Percentiles rank a stretch among this genome's conserved stretches.
These are phyloP conservation scores for Calocybe cyanea DNA, from an alignment of 768 basidiomycete genomes.

Conservation along the genomic window DNA sequence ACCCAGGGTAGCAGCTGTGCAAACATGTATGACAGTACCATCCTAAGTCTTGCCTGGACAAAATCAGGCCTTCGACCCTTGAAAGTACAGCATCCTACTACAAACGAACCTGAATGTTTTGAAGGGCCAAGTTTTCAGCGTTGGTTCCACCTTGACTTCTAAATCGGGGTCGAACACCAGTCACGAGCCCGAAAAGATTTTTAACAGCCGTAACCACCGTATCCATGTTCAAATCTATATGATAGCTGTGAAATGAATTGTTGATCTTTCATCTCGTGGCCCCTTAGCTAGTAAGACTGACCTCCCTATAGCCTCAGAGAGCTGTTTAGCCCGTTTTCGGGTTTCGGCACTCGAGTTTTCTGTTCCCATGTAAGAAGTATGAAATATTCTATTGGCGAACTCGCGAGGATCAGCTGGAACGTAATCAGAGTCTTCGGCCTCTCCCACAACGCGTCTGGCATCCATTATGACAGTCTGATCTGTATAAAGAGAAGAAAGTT, in stretches of 20 bases:
- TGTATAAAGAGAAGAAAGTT: background rate
- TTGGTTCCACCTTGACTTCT: constrained; percentile 80
- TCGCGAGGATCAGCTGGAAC: constrained; percentile 85
- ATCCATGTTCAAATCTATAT: constrained; percentile 96
- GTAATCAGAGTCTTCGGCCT: constrained; percentile 77
- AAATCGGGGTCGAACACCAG: constrained; percentile 59
- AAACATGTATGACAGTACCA: constrained; percentile 94
- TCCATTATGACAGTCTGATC: constrained; percentile 80
- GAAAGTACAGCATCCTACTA: background rate
- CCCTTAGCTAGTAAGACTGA: constrained; percentile 25
- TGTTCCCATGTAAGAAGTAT: constrained; percentile 99
- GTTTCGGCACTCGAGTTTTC: constrained; percentile 93
- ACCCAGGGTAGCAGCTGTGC: constrained; percentile 94
- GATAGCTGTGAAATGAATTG: constrained; percentile 63
- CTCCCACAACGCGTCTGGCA: constrained; percentile 85
- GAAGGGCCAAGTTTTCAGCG: constrained; percentile 93
- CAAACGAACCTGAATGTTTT: constrained; percentile 82
- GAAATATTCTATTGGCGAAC: constrained; percentile 84
- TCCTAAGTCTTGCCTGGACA: constrained; percentile 80
- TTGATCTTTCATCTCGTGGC: background rate
- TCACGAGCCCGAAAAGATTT: constrained; percentile 80
- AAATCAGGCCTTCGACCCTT: background rate
- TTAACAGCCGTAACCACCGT: constrained; percentile 79
- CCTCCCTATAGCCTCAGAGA: constrained; percentile 90
- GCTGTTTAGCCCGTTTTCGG: constrained; percentile 76